Percentiles rank a stretch among this genome's conserved stretches.
Evolutionary conservation across 2,329 filamentous ascomycete species (phyloP).

Genomic region (Cercospora nicotianae): DNA sequence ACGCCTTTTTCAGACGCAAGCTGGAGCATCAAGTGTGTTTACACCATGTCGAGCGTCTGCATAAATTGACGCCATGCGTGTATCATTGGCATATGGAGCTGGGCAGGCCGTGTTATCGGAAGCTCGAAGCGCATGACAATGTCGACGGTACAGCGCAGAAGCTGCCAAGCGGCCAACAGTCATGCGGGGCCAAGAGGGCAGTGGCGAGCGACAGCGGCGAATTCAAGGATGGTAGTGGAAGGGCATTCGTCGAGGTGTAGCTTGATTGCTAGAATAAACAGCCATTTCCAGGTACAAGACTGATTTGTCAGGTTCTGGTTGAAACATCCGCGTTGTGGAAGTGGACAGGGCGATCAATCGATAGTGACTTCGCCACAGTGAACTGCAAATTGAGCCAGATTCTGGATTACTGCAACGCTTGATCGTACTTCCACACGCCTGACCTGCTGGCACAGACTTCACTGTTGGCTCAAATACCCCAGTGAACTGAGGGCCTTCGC

Average conservation of each 20-base stretch:
- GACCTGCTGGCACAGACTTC: background rate
- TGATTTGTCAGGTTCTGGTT: background rate
- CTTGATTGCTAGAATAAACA: background rate
- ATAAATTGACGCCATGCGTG: background rate
- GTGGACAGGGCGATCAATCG: too few relatives aligned
- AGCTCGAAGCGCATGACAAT: background rate
- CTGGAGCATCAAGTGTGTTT: background rate
- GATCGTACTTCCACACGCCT: background rate
- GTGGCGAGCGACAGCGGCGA: background rate
- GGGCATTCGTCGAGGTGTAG: background rate
- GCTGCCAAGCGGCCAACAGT: background rate
- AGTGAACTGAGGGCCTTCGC: background rate
- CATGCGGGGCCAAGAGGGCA: background rate
- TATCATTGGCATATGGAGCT: conserved; percentile 4
- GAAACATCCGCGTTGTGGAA: background rate
- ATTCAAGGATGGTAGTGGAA: background rate
- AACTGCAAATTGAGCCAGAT: background rate
- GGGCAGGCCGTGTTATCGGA: background rate
- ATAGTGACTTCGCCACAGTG: too few relatives aligned
- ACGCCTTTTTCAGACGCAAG: conserved; percentile 6
- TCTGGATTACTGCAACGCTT: background rate
- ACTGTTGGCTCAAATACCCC: background rate
- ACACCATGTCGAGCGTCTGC: background rate
- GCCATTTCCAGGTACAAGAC: background rate
- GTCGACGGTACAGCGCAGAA: background rate